Evolutionary conservation across 2,329 filamentous ascomycete genomes (phyloP).

Genomic region (Knufia fluminis): DNA sequence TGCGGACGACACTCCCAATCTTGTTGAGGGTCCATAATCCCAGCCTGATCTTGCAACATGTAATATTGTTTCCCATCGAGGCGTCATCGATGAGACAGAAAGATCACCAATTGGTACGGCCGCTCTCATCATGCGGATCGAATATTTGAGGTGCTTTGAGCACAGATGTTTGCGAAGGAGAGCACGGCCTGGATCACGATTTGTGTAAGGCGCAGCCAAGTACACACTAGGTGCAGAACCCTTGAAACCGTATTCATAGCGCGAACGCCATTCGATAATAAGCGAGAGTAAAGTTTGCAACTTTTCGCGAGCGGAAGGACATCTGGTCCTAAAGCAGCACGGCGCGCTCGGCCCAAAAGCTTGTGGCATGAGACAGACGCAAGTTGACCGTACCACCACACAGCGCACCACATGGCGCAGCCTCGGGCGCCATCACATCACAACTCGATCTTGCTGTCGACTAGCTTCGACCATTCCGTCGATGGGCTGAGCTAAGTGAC

Average conservation of each 20-base stretch:
- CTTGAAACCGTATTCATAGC: neutral
- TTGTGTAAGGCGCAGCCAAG: neutral
- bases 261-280: neutral
- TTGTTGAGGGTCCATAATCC: neutral
- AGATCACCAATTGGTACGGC: neutral
- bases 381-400: neutral
- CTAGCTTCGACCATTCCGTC: neutral
- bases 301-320: neutral
- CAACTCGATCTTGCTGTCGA: neutral
- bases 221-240: neutral
- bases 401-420: neutral
- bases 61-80: neutral
- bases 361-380: neutral
- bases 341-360: neutral
- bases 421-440: neutral
- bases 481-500: neutral
- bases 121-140: neutral
- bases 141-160: neutral
- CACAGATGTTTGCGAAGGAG: neutral
- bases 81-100: neutral
- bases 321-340: neutral
- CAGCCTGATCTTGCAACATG: conserved; percentile 1
- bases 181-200: neutral
- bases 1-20: neutral
- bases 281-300: neutral